Percentiles rank a stretch among this genome's conserved stretches.
These are phyloP conservation scores for Aspergillus flavus DNA, from an alignment of 2,329 filamentous ascomycete genomes.

Conservation along the genomic window DNA sequence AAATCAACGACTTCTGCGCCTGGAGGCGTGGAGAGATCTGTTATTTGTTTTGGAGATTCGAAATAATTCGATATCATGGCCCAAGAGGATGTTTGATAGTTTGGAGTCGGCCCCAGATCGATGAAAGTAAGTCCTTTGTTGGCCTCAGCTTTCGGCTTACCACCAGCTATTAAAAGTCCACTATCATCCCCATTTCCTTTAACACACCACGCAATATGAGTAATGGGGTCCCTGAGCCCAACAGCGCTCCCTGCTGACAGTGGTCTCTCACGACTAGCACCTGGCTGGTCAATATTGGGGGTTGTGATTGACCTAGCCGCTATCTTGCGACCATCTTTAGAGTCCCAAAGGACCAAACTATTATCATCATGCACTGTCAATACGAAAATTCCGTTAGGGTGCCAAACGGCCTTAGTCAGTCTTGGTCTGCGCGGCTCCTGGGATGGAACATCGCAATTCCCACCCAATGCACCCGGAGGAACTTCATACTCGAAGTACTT, in stretches of 20 bases:
- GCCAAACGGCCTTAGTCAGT: slow-evolving; percentile 85
- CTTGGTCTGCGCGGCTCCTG: slow-evolving; percentile 69
- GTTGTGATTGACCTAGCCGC: slow-evolving; percentile 80
- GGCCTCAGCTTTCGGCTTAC: slow-evolving; percentile 66
- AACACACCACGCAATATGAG: slow-evolving; percentile 86
- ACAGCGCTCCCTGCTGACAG: slow-evolving; percentile 53
- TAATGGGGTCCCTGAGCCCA: slow-evolving; percentile 71
- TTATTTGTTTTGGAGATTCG: slow-evolving; percentile 70
- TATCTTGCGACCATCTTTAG: slow-evolving; percentile 81
- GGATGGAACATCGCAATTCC: slow-evolving; percentile 63
- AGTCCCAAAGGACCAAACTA: slow-evolving; percentile 91
- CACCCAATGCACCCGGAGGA: slow-evolving; percentile 81
- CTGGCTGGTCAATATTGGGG: slow-evolving; percentile 71
- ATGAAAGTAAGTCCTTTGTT: slow-evolving; percentile 83
- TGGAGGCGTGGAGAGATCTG: slow-evolving; percentile 72
- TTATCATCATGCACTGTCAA: slow-evolving; percentile 87
- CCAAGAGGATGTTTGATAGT: slow-evolving; percentile 91
- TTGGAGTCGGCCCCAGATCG: slow-evolving; percentile 84
- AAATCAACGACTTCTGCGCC: slow-evolving; percentile 79
- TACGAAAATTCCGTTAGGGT: slow-evolving; percentile 89
- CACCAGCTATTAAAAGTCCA: slow-evolving; percentile 82
- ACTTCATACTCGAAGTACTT: slow-evolving; percentile 84
- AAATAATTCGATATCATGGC: slow-evolving; percentile 78
- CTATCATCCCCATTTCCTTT: slow-evolving; percentile 94
- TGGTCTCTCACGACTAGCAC: slow-evolving; percentile 45